Conservation (phyloP, 2,329 filamentous ascomycete species). For the Pyrenophora graminea region DNA sequence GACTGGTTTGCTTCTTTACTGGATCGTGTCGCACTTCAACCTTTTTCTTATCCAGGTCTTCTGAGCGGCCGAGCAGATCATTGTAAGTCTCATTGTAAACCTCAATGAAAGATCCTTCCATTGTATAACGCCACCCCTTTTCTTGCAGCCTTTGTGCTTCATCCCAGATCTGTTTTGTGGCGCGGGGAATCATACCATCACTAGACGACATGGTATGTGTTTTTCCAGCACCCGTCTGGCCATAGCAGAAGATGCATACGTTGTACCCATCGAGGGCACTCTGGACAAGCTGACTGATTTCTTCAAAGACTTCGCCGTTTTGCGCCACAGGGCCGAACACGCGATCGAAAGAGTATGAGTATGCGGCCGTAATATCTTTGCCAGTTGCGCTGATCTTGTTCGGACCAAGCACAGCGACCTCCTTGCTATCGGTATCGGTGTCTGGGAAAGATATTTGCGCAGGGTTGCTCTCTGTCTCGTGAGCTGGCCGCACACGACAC, state of each 20-base stretch:
- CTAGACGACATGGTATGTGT: constrained; percentile 95
- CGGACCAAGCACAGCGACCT: constrained; percentile 81
- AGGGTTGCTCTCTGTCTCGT: constrained; percentile 60
- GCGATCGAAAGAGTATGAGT: constrained; percentile 88
- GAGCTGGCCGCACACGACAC: constrained; percentile 86
- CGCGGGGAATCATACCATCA: constrained; percentile 93
- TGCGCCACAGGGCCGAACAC: constrained; percentile 79
- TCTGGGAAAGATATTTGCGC: constrained; percentile 83
- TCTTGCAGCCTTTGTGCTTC: constrained; percentile 81
- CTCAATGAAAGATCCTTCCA: constrained; percentile 94
- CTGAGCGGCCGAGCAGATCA: constrained; percentile 76
- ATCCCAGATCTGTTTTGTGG: constrained; percentile 90
- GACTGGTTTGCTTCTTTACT: constrained; percentile 75
- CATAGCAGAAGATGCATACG: constrained; percentile 98
- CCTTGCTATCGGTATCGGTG: constrained; percentile 76
- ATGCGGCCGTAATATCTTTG: constrained; percentile 74
- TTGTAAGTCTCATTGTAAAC: constrained; percentile 98
- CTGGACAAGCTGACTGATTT: constrained; percentile 96
- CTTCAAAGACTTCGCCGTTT: constrained; percentile 88
- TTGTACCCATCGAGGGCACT: constrained; percentile 97
- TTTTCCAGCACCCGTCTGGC: constrained; percentile 95
- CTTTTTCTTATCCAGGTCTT: constrained; percentile 76
- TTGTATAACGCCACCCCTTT: constrained; percentile 91
- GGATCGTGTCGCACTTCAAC: constrained; percentile 90
- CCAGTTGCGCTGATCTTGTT: constrained; percentile 83